Percentiles rank a stretch among this genome's conserved stretches.
Evolutionary conservation across 345 rosid genomes (phyloP).

Genomic region (Eucalyptus virginea): DNA sequence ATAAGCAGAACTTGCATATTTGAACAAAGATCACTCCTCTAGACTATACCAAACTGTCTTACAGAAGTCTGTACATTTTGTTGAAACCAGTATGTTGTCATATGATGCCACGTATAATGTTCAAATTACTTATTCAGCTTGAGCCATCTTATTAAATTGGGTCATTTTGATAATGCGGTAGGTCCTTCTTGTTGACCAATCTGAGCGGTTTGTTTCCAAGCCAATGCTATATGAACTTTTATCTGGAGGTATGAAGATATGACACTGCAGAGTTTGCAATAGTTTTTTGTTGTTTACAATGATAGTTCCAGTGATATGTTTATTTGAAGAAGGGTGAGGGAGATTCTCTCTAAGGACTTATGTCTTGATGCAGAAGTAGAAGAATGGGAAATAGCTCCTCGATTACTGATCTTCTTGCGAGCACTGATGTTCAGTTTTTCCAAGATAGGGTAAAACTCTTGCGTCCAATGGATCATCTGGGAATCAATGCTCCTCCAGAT

Average conservation of each 20-base stretch:
- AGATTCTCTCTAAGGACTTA: neutral
- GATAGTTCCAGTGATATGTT: neutral
- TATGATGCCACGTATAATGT: neutral
- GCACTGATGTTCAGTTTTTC: conserved; percentile 55
- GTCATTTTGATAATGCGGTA: conserved; percentile 3
- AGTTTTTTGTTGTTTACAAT: neutral
- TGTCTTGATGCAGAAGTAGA: conserved; percentile 60
- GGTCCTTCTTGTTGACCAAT: conserved; percentile 81
- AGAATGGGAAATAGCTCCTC: conserved; percentile 96
- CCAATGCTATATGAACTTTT: conserved; percentile 93
- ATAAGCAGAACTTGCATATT: neutral
- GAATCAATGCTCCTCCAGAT: conserved; percentile 28
- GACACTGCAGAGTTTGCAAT: neutral
- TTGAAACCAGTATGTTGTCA: neutral
- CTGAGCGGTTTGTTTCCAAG: conserved; percentile 86
- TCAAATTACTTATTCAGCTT: neutral
- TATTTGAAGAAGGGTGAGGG: neutral
- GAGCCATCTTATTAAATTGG: neutral
- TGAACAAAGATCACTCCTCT: neutral
- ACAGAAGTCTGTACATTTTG: neutral
- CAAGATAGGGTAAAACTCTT: conserved; percentile 70
- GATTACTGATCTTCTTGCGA: conserved; percentile 65
- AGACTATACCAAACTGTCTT: neutral
- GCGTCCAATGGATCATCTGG: conserved; percentile 53
- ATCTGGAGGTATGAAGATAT: conserved; percentile 50